A percentile compares a stretch with the other conserved stretches of the same genome.
Evolutionary conservation across 805 yeast species (phyloP).

Genomic region (Brettanomyces custersianus): DNA sequence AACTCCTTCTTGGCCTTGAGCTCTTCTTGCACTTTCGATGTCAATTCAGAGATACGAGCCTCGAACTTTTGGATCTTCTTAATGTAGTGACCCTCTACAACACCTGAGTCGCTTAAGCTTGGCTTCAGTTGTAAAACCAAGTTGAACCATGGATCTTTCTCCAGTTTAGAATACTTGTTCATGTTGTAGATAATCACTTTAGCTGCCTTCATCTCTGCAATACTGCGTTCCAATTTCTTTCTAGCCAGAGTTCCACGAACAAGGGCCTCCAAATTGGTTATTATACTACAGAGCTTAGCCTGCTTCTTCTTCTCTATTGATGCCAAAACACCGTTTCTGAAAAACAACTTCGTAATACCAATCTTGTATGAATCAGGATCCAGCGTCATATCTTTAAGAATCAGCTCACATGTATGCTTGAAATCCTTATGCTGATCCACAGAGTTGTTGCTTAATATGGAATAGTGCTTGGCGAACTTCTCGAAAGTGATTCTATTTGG

Average conservation of each 20-base stretch:
- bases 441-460: conserved; percentile 48
- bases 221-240: conserved; percentile 31
- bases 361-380: conserved; percentile 53
- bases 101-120: conserved; percentile 33
- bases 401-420: conserved; percentile 60
- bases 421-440: conserved; percentile 26
- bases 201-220: conserved; percentile 63
- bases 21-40: conserved; percentile 22
- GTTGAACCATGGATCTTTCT: conserved; percentile 70
- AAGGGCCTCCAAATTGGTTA: conserved; percentile 55
- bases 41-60: conserved; percentile 46
- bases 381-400: conserved; percentile 54
- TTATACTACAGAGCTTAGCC: conserved; percentile 41
- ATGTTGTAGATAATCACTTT: conserved; percentile 59
- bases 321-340: conserved; percentile 71
- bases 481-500: conserved; percentile 86
- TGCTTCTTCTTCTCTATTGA: conserved; percentile 74
- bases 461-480: conserved; percentile 70
- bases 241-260: conserved; percentile 61
- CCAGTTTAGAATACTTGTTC: conserved; percentile 36
- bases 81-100: conserved; percentile 38
- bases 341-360: conserved; percentile 66
- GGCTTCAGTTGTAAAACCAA: conserved; percentile 69
- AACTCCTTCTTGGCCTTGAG: conserved; percentile 21
- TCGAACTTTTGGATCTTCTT: conserved; percentile 48